Base-by-base conservation (phyloP, 1,284 basidiomycete species). In the Mycena sp. region DNA sequence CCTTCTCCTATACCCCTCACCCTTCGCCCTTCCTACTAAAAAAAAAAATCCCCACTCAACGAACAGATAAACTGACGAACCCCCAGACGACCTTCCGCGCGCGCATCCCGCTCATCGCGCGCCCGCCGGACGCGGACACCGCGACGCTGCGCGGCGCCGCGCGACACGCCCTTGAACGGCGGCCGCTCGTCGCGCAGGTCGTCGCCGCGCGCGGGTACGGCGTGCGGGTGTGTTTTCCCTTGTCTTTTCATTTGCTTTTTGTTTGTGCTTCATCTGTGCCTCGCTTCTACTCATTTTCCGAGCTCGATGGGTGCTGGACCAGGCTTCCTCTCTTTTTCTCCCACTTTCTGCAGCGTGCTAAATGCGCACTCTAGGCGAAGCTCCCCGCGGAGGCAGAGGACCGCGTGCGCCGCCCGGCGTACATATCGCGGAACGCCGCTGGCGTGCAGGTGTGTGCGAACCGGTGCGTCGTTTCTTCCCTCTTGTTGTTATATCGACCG, bases 141-240 rank as follows among this genome's bases (percentile, higher is more conserved):
- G 92, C 93, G 2, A 94, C 92, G 6, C 78, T 91, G 58, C 88
- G 92, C 56, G 93, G 92, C 40, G 92, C 91, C 14, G 93, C 93
- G 46, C 85, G 88, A 72, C 94, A 94, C 75, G 93, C 92, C n/a
- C 81, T 94, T 23, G 89, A 91, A 25, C 84, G 86, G 50, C 82
- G 87, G 68, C 80, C 86, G 37, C 81, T 94, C 19, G 92, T 94
- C 6, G 91, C 90, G 17, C 91, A 87, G 54, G 85, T 94, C 43
- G 90, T 94, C 58, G 87, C 86, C 21, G 92, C 93, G 30, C 83
- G 89, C 60, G 88, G 90, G 21, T 94, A 94, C 72, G 86, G 93
- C 67, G 93, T 94, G 90, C 92, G 91, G 81, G 91, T 88, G 68
- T 59, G 78, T 56, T 25, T 50, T 44, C 49, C 30, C 5, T 46